Evolutionary conservation across 306 rosid species (phyloP), one percentile per base, ranked within the genome.

Genomic region (Ammopiptanthus mongolicus): DNA sequence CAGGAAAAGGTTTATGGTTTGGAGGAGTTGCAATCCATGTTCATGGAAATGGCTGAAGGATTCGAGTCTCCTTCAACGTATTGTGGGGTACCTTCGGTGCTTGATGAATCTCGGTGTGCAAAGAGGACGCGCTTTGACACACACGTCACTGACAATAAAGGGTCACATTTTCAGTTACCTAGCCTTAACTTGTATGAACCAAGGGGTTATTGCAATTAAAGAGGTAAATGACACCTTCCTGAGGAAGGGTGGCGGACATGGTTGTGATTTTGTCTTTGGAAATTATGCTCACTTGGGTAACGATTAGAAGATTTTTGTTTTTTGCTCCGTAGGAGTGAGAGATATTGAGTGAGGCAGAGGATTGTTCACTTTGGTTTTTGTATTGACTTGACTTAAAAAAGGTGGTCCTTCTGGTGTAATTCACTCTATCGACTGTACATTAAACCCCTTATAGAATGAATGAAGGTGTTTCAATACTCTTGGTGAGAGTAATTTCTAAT

Each of bases 21-120:
- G 68, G 91, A 83, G 75, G 98, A 93, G 72, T 76, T 89, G 65
- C 95, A 83, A 65, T 52, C 21, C 4, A 90, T 90, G 95, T 60
- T 93, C 0, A 73, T 68, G 80, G 95, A 93, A 78, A 90, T 93
- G 91, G 91, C 47, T 7, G n/a, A 83, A 76, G 95, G 85, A 47
- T 85, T 90, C 7, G 78, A 84, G n/a, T 19, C 71, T 84, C 36
- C 84, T 0, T 5, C 82, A 1, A 70, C 69, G 73, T 83, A 68
- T n/a, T 69, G 53, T 28, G 91, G 73, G 28, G 58, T 65, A 10
- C 17, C 79, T 4, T 64, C 87, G 0, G 15, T 59, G 31, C 36
- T 71, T 21, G 85, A 81, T 22, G 86, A 82, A 50, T 62, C 88
- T 4, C 10, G 64, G 12, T 78, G 86, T 62, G 60, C 82, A 2